phyloP scores from a whole-genome alignment of 441 rosid species.

The Pelargonium fulgidum region DNA sequence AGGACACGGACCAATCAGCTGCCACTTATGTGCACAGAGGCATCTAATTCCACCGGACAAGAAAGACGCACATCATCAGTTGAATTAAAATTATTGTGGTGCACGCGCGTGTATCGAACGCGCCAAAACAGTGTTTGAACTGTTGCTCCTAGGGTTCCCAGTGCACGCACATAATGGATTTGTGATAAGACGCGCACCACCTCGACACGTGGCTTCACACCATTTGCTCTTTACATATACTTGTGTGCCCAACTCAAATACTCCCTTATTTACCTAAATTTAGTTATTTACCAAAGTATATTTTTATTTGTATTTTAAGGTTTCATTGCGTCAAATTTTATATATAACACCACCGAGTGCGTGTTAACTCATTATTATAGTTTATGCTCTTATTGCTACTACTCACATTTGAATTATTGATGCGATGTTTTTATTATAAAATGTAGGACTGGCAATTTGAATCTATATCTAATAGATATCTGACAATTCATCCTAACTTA shows the following conservation, averaged over 20 bases:
- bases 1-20: constrained; percentile 26
- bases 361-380: too few species aligned
- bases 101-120: constrained; percentile 33
- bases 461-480: too few species aligned
- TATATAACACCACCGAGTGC: too few species aligned
- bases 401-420: too few species aligned
- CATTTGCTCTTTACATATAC: constrained; percentile 21
- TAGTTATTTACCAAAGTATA: neutral
- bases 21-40: constrained; percentile 30
- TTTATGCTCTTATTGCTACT: too few species aligned
- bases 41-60: constrained; percentile 29
- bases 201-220: constrained; percentile 30
- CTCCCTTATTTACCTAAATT: neutral
- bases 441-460: too few species aligned
- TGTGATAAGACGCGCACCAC: constrained; percentile 67
- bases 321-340: too few species aligned
- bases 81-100: too few species aligned
- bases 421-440: too few species aligned
- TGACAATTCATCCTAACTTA: too few species aligned
- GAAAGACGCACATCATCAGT: constrained; percentile 11
- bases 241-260: neutral
- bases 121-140: constrained; percentile 15
- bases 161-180: constrained; percentile 28
- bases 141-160: neutral
- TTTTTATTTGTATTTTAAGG: neutral